Base-by-base conservation (phyloP, 805 yeast genomes). In the Kodamaea nitidulidarum region DNA sequence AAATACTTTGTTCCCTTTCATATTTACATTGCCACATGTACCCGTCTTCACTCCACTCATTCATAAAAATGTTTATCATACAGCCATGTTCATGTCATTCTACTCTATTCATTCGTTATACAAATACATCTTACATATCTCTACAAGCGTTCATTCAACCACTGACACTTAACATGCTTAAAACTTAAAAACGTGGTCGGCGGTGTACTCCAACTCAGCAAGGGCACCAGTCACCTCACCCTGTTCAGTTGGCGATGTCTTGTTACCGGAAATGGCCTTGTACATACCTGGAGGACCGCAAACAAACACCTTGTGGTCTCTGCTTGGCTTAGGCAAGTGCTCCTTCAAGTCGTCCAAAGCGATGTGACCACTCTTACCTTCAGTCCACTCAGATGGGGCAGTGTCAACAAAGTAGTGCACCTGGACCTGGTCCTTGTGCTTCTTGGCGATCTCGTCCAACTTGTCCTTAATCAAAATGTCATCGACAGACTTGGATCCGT, bases 231-330 rank as follows among this genome's bases (percentile, higher is more conserved):
- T 71, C 42, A 93, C 76, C 67, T 86, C 96, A 67, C 98, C 98
- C 74, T 93, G 98, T 60, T 90, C 97, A 40, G 81, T 54, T 52
- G 96, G 95, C 37, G 93, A 80, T 34, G 67, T 73, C 77, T 91
- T 91, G 52, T 65, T 62, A 58, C 98, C 98, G 21, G 96, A 86
- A 50, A 88, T 56, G 42, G 95, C 88, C 40, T 83, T 73, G 81
- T 86, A 86, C 61, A 93, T 74, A 30, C 85, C 84, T 56, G 96
- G 95, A 44, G 98, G 98, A 41, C 98, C 98, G 66, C 98, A 93
- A 41, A 91, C 84, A 53, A 85, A 91, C 42, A 90, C 76, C 63
- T 81, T 77, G 41, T 55, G 45, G 42, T 78, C 84, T 36, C 66
- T 72, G 15, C 74, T 55, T 25, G 96, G 82, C 48, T 74, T 71